These are phyloP conservation scores for Saturnispora gosingensis DNA, from an alignment of 805 yeast species.

Conservation along the genomic window DNA sequence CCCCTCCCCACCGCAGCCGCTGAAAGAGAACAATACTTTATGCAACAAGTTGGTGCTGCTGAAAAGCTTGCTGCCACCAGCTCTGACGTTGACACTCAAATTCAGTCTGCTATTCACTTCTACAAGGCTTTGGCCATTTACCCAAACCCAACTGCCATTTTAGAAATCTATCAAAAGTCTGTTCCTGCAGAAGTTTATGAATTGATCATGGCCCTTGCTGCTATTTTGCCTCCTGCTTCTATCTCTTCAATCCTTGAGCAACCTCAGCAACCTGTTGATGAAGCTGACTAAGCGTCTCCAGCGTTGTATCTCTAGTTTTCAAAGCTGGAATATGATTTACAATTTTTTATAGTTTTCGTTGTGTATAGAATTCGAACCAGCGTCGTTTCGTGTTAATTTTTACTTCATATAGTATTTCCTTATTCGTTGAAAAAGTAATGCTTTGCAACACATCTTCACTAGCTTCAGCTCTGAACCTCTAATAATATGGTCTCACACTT, in stretches of 20 bases:
- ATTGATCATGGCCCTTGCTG: slow-evolving; percentile 78
- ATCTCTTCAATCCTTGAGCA: slow-evolving; percentile 57
- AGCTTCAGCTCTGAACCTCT: background rate
- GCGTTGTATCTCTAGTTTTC: background rate
- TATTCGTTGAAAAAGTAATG: background rate
- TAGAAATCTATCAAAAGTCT: slow-evolving; percentile 82
- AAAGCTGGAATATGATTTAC: background rate
- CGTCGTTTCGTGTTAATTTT: background rate
- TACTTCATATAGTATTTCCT: background rate
- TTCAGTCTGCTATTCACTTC: slow-evolving; percentile 82
- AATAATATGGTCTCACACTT: background rate
- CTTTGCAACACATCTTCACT: background rate
- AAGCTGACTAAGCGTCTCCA: slow-evolving; percentile 10
- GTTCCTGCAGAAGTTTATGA: slow-evolving; percentile 79
- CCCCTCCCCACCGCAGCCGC: slow-evolving; percentile 66
- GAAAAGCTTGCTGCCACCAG: slow-evolving; percentile 58
- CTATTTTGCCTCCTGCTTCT: slow-evolving; percentile 79
- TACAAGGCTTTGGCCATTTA: slow-evolving; percentile 89
- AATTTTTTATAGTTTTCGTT: slow-evolving; percentile 1
- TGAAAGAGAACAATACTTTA: slow-evolving; percentile 71
- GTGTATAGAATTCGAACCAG: slow-evolving; percentile 4
- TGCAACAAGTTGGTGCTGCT: slow-evolving; percentile 75
- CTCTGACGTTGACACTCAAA: slow-evolving; percentile 46
- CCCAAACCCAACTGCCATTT: slow-evolving; percentile 89
- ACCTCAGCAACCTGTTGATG: slow-evolving; percentile 7